Percentiles rank a stretch among this genome's conserved stretches.
phyloP scores from a whole-genome alignment of 345 rosid species.

The Pelargonium nanum region DNA sequence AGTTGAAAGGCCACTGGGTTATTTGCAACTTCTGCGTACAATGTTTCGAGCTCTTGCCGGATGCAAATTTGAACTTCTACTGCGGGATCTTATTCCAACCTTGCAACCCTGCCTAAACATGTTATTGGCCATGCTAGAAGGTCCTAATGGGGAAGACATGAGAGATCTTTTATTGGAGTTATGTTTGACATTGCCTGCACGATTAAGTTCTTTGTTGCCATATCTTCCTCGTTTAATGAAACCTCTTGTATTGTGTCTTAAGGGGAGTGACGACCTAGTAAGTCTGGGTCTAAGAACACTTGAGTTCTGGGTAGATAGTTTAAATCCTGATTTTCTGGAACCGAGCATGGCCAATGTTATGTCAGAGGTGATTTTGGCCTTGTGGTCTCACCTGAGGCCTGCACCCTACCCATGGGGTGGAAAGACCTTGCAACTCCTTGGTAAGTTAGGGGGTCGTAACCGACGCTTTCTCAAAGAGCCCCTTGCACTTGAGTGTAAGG shows the following conservation, averaged over 20 bases:
- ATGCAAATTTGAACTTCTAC: slow-evolving; percentile 82
- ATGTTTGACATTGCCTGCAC: slow-evolving; percentile 89
- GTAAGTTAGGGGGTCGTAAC: slow-evolving; percentile 97
- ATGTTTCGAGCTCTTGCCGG: slow-evolving; percentile 87
- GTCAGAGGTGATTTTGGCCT: slow-evolving; percentile 92
- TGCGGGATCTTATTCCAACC: slow-evolving; percentile 81
- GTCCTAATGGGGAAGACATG: slow-evolving; percentile 95
- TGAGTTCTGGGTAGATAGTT: slow-evolving; percentile 99
- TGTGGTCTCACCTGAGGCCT: slow-evolving; percentile 96
- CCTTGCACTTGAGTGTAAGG: slow-evolving; percentile 94
- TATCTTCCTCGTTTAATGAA: slow-evolving; percentile 82
- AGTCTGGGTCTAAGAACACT: slow-evolving; percentile 84
- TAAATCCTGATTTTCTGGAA: slow-evolving; percentile 95
- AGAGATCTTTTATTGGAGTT: slow-evolving; percentile 88
- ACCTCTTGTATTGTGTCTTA: slow-evolving; percentile 86
- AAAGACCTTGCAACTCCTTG: slow-evolving; percentile 88
- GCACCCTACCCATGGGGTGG: slow-evolving; percentile 91
- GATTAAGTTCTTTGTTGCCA: slow-evolving; percentile 90
- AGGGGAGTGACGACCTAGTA: slow-evolving; percentile 85
- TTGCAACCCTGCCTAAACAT: slow-evolving; percentile 88
- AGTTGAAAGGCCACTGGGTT: slow-evolving; percentile 89
- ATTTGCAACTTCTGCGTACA: slow-evolving; percentile 84
- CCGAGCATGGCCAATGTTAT: slow-evolving; percentile 96
- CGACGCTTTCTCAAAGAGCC: slow-evolving; percentile 96
- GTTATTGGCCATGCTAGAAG: slow-evolving; percentile 87